phyloP scores from a whole-genome alignment of 352 stramenopile genomes.

The Saprolegnia parasitica region DNA sequence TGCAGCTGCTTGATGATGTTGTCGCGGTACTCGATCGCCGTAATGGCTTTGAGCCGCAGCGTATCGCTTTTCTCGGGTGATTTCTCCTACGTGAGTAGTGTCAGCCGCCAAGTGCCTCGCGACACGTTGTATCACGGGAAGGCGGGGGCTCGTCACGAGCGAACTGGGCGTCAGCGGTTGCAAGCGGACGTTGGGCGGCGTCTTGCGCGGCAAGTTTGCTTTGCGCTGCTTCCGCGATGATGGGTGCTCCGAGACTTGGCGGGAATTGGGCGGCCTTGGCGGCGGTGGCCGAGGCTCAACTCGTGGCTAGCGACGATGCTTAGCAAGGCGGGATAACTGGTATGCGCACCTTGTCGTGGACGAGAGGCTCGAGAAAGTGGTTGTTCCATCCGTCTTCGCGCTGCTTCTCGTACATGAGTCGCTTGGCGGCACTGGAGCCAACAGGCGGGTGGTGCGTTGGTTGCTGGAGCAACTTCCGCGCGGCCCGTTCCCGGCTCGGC shows the following conservation, averaged over 20 bases:
- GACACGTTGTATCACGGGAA: background rate
- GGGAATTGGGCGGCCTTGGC: background rate
- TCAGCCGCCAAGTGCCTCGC: background rate
- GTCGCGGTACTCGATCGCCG: slow-evolving; percentile 25
- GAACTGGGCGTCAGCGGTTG: background rate
- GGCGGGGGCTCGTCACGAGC: background rate
- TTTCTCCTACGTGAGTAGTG: background rate
- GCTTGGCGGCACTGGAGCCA: background rate
- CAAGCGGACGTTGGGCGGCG: slow-evolving; percentile 15
- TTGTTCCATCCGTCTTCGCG: slow-evolving; percentile 25
- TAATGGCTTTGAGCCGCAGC: slow-evolving; percentile 9
- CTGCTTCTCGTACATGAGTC: slow-evolving; percentile 26
- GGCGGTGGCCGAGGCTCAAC: background rate
- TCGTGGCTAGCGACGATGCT: background rate
- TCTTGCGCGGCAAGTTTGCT: background rate
- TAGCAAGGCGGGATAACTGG: background rate
- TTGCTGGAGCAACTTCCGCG: slow-evolving; percentile 4
- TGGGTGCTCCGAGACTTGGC: background rate
- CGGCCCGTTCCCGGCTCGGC: slow-evolving; percentile 20
- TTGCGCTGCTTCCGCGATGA: background rate
- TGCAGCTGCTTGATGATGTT: slow-evolving; percentile 21
- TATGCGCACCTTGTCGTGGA: background rate
- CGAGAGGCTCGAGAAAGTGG: slow-evolving; percentile 2
- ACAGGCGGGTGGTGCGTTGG: background rate
- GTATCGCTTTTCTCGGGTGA: background rate